Percentiles rank a stretch among this genome's conserved stretches.
These are phyloP conservation scores for Debaryomyces subglobosus DNA, from an alignment of 1,139 yeast species.

Conservation along the genomic window DNA sequence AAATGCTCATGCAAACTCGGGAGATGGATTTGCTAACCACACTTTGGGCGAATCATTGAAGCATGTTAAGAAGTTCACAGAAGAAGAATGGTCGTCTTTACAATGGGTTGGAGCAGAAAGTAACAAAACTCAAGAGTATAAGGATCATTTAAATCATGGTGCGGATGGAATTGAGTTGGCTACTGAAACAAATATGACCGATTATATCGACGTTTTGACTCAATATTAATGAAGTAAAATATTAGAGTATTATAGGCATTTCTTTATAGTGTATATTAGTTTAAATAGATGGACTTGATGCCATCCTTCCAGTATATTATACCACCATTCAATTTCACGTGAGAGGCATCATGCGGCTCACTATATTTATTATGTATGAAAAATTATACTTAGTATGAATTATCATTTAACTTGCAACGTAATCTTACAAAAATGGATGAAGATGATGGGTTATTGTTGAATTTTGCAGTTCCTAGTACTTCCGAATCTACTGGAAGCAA, in stretches of 20 bases:
- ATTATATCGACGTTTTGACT: slow-evolving; percentile 24
- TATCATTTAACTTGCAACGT: not conserved
- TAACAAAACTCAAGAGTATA: slow-evolving; percentile 33
- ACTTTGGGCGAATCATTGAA: slow-evolving; percentile 80
- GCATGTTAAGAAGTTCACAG: slow-evolving; percentile 74
- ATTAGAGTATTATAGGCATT: not conserved
- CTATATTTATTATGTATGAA: not conserved
- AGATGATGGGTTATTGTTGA: slow-evolving; percentile 70
- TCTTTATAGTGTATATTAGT: slow-evolving; percentile 9
- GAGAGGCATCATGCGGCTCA: slow-evolving; percentile 8
- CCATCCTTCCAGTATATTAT: not conserved
- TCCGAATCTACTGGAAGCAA: slow-evolving; percentile 18
- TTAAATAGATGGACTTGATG: not conserved
- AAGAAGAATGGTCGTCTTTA: slow-evolving; percentile 59
- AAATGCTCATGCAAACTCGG: slow-evolving; percentile 66
- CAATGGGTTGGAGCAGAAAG: slow-evolving; percentile 52
- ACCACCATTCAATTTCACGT: not conserved
- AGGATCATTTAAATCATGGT: slow-evolving; percentile 27
- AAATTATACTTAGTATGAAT: slow-evolving; percentile 2
- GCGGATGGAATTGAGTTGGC: slow-evolving; percentile 27
- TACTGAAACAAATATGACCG: slow-evolving; percentile 33
- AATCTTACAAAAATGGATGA: slow-evolving; percentile 25
- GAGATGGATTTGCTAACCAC: slow-evolving; percentile 69
- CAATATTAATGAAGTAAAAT: not conserved
- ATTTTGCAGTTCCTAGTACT: slow-evolving; percentile 51